Conservation (phyloP, 495 filamentous ascomycete species). For the Penicillium pulvis region DNA sequence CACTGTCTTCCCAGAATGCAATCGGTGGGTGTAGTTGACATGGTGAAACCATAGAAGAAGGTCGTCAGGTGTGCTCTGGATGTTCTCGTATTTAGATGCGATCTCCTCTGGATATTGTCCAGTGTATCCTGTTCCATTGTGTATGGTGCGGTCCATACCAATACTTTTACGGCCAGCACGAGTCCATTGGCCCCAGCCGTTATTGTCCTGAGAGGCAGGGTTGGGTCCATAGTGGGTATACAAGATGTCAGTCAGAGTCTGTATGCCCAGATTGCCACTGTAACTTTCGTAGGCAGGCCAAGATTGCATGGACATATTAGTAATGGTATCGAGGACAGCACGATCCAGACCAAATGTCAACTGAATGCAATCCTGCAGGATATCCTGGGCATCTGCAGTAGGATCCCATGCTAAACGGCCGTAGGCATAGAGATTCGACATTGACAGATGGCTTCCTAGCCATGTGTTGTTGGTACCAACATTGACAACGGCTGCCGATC, state of each 20-base stretch:
- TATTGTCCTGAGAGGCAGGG: constrained; percentile 65
- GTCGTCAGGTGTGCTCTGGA: constrained; percentile 68
- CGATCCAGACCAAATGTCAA: constrained; percentile 62
- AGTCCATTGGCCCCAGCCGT: constrained; percentile 75
- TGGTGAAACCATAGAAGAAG: constrained; percentile 78
- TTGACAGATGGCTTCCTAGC: constrained; percentile 68
- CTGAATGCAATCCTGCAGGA: constrained; percentile 65
- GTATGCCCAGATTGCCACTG: constrained; percentile 70
- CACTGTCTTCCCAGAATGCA: constrained; percentile 67
- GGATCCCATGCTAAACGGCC: constrained; percentile 71
- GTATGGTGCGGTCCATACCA: constrained; percentile 72
- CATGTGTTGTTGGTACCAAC: constrained; percentile 68
- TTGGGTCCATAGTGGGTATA: constrained; percentile 69
- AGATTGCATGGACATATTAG: constrained; percentile 65
- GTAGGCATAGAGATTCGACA: constrained; percentile 75
- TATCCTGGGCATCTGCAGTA: constrained; percentile 38
- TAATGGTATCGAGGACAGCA: constrained; percentile 58
- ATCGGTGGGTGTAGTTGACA: constrained; percentile 64
- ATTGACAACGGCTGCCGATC: constrained; percentile 69
- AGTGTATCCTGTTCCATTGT: constrained; percentile 65
- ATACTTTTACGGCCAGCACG: constrained; percentile 58
- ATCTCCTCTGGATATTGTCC: constrained; percentile 68
- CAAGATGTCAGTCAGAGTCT: constrained; percentile 69
- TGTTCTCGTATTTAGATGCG: constrained; percentile 56
- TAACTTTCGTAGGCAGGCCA: constrained; percentile 75